These are phyloP conservation scores for Lepiota brunneoincarnata DNA, from an alignment of 768 basidiomycete species.

Conservation along the genomic window DNA sequence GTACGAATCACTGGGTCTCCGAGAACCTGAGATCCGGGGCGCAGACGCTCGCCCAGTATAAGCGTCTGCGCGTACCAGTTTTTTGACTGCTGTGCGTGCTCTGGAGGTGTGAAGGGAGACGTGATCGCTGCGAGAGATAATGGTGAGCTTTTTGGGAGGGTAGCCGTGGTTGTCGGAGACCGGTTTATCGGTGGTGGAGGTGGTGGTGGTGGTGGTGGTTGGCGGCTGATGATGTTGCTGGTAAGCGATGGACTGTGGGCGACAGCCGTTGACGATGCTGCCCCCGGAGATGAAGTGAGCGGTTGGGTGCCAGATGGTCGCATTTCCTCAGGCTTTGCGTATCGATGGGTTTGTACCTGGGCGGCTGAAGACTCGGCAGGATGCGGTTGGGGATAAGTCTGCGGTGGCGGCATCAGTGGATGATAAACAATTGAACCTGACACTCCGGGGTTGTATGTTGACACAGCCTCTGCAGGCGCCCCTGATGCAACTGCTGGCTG, in stretches of 20 bases:
- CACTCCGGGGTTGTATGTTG: slow-evolving; percentile 19
- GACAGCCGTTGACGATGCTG: slow-evolving; percentile 15
- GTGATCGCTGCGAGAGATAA: slow-evolving; percentile 40
- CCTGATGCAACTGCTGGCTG: slow-evolving; percentile 23
- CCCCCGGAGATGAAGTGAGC: slow-evolving; percentile 24
- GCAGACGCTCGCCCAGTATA: slow-evolving; percentile 78
- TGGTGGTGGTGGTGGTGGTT: no score
- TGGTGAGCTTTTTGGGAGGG: slow-evolving; percentile 29
- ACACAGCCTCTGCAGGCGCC: slow-evolving; percentile 30
- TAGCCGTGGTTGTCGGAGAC: slow-evolving; percentile 15
- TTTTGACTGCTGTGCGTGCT: slow-evolving; percentile 48
- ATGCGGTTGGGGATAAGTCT: slow-evolving; percentile 23
- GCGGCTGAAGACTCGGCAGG: slow-evolving; percentile 20
- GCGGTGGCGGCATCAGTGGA: slow-evolving; percentile 32
- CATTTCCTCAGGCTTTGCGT: slow-evolving; percentile 25
- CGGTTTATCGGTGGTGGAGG: slow-evolving; percentile 23
- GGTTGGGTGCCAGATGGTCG: slow-evolving; percentile 16
- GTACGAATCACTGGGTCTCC: slow-evolving; percentile 39
- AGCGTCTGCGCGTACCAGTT: slow-evolving; percentile 79
- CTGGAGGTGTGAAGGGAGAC: slow-evolving; percentile 32
- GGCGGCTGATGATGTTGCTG: background rate
- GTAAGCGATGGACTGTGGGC: slow-evolving; percentile 20
- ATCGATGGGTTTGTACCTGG: slow-evolving; percentile 20
- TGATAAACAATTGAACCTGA: slow-evolving; percentile 28
- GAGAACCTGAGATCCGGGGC: slow-evolving; percentile 40